Evolutionary conservation across 768 basidiomycete genomes (phyloP), one percentile per base, ranked within the genome.

Genomic region (Zangia roseola): DNA sequence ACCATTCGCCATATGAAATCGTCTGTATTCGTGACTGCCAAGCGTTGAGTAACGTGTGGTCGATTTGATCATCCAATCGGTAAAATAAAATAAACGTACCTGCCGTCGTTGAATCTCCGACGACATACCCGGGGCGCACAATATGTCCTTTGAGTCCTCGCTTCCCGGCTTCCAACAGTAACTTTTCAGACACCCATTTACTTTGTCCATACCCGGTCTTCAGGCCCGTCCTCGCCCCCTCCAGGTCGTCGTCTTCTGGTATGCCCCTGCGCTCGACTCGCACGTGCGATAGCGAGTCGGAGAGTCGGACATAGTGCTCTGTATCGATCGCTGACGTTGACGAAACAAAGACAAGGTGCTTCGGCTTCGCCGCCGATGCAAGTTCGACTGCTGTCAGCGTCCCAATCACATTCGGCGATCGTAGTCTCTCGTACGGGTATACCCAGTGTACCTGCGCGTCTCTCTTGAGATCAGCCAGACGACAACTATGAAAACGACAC

Each of bases 1-100:
- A 97, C 91, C 68, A 99, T 74, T 4, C 97, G 83, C 95, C 95
- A 98, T 47, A 99, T 82, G 70, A 99, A 99, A 66, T 99, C 97
- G 59, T 99, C 95, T 28, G 97, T 98, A 71, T 99, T 99, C 12
- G 95, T 97, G 4, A 97, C 94, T 92, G 55, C 16, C 42, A 46
- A 38, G 12, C 45, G 24, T 40, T 26, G 31, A 31, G 31, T 16
- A 16, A 30, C 14, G 31, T 26, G 26, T n/a, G n/a, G n/a, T 16
- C 16, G 31, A 31, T 31, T 31, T 31, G 31, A 6, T 31, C 31
- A 31, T 31, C 8, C 5, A 4, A 16, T 31, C 16, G 14, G 6
- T 5, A 0, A 16, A 23, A 19, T 6, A 26, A 28, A 39, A 36
- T 20, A 19, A 4, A 6, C 86, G 58, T 59, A 93, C 92, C 92